These are phyloP conservation scores for Alnus rubra DNA, from an alignment of 306 rosid genomes.

Conservation along the genomic window DNA sequence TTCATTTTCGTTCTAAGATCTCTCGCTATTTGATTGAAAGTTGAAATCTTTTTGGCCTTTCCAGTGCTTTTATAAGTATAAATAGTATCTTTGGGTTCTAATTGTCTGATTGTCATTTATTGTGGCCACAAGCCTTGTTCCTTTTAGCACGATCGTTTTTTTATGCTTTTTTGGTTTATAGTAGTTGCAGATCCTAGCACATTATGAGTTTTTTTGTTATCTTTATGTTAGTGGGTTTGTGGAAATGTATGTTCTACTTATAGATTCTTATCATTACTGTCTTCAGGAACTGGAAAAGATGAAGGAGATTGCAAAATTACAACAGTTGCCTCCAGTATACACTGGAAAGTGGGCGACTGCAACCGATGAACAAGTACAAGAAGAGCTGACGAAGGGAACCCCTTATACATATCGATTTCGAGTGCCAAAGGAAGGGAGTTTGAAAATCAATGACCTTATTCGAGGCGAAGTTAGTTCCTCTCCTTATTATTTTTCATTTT, in stretches of 20 bases:
- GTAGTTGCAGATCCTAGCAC: not conserved
- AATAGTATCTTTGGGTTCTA: not conserved
- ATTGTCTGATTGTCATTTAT: not conserved
- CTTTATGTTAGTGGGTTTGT: not conserved
- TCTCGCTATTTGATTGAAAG: not conserved
- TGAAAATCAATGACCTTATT: conserved; percentile 82
- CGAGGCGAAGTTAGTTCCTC: conserved; percentile 77
- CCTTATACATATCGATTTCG: conserved; percentile 78
- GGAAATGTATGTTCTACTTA: not conserved
- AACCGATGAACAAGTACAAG: conserved; percentile 63
- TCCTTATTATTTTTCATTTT: not conserved
- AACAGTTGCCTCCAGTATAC: conserved; percentile 85
- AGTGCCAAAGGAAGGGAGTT: conserved; percentile 76
- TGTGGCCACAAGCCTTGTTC: not conserved
- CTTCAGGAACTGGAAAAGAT: conserved; percentile 81
- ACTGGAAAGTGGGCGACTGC: conserved; percentile 85
- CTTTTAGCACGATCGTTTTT: not conserved
- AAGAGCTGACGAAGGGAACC: conserved; percentile 71
- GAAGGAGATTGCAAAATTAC: conserved; percentile 82
- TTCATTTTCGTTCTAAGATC: not conserved
- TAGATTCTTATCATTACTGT: conserved; percentile 10
- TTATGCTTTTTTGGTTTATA: not conserved
- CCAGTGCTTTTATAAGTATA: not conserved
- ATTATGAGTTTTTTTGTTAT: not conserved
- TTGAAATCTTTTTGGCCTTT: not conserved